Conservation (phyloP, 2,329 filamentous ascomycete genomes). For the Cladosporium halotolerans region DNA sequence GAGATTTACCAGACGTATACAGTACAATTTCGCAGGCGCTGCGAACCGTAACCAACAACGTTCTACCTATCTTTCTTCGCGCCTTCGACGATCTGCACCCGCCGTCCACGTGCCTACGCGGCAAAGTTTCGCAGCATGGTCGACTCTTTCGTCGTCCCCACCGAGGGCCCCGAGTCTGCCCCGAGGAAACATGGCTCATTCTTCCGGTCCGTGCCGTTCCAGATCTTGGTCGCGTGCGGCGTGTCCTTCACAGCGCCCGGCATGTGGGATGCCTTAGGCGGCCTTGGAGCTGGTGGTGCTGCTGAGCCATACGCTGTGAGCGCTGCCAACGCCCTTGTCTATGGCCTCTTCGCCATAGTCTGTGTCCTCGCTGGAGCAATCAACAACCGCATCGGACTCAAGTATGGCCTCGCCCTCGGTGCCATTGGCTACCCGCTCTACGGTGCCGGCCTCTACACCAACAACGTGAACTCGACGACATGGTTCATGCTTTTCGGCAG, state of each 20-base stretch:
- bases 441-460: slow-evolving; percentile 42
- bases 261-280: slow-evolving; percentile 18
- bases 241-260: slow-evolving; percentile 17
- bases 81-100: neutral
- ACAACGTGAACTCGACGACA: slow-evolving; percentile 44
- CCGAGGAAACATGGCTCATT: slow-evolving; percentile 7
- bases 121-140: neutral
- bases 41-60: too few relatives aligned
- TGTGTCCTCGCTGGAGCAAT: slow-evolving; percentile 26
- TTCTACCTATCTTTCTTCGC: neutral
- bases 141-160: slow-evolving; percentile 3
- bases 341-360: slow-evolving; percentile 11
- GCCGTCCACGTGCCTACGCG: neutral
- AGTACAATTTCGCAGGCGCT: neutral
- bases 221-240: slow-evolving; percentile 18
- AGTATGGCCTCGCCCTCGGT: slow-evolving; percentile 25
- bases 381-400: slow-evolving; percentile 31
- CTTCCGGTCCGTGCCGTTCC: slow-evolving; percentile 13
- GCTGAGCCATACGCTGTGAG: slow-evolving; percentile 8
- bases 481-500: slow-evolving; percentile 47
- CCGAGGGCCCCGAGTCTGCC: neutral
- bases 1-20: slow-evolving; percentile 1
- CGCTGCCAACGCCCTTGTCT: slow-evolving; percentile 10
- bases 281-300: slow-evolving; percentile 14
- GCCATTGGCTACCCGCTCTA: slow-evolving; percentile 44